These are phyloP conservation scores for Martiniozyma asiatica DNA, from an alignment of 1,139 yeast genomes.

Conservation along the genomic window DNA sequence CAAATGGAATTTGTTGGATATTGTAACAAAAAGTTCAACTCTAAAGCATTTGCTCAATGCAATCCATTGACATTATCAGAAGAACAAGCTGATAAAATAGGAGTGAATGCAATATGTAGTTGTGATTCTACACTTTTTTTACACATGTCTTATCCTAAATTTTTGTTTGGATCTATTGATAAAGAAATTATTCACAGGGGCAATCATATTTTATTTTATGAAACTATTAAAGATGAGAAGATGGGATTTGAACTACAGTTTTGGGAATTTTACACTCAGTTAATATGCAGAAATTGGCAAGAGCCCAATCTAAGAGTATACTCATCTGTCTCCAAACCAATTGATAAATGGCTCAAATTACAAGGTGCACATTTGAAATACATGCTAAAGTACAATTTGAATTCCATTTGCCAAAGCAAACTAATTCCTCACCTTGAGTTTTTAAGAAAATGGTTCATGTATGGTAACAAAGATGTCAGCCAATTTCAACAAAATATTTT, in stretches of 20 bases:
- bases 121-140: no score
- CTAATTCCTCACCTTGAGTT: slow-evolving; percentile 23
- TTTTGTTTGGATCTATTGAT: slow-evolving; percentile 37
- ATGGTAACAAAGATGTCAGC: slow-evolving; percentile 4
- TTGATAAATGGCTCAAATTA: slow-evolving; percentile 10
- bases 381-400: no score
- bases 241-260: slow-evolving; percentile 27
- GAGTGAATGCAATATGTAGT: slow-evolving; percentile 15
- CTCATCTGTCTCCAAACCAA: slow-evolving; percentile 7
- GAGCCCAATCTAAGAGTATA: slow-evolving; percentile 15
- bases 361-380: no score
- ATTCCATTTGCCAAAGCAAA: slow-evolving; percentile 21
- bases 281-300: slow-evolving; percentile 23
- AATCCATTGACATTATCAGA: slow-evolving; percentile 31
- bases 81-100: slow-evolving; percentile 13
- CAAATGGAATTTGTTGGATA: slow-evolving; percentile 39
- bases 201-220: slow-evolving; percentile 16
- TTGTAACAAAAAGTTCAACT: slow-evolving; percentile 27
- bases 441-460: slow-evolving; percentile 12
- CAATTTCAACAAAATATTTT: slow-evolving; percentile 4
- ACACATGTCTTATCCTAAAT: slow-evolving; percentile 58
- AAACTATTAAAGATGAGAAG: slow-evolving; percentile 26
- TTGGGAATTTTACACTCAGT: slow-evolving; percentile 25
- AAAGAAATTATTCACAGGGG: slow-evolving; percentile 29
- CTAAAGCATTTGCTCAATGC: slow-evolving; percentile 52